Evolutionary conservation across 108 stramenopile species (phyloP), one percentile per base, ranked within the genome.

Genomic region (Chaetoceros tenuissimus): DNA sequence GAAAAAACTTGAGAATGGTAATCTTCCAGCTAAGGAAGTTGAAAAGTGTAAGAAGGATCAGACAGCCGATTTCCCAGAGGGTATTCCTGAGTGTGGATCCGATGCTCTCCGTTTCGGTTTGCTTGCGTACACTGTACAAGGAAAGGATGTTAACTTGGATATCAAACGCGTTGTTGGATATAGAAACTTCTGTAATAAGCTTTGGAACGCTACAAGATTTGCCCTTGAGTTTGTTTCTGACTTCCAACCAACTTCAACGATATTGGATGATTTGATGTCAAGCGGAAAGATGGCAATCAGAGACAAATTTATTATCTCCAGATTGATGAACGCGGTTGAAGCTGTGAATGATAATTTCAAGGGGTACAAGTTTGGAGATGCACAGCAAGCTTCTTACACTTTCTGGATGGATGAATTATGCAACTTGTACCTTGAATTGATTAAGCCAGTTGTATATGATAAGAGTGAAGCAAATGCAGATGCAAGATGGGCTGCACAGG

Each of bases 101-200:
- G 98, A 99, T 77, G 97, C 98, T 25, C 86, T 99, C 26, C 88
- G 98, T 13, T 94, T 99, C 55, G 98, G 98, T 34, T 84, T 99
- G 21, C 74, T 99, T 31, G 92, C 96, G 20, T 99, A 99, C 75
- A 98, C 96, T 44, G 92, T 92, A 18, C 96, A 97, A 77, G 97
- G 97, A 28, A 79, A 95, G 13, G 97, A 99, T 72, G 92, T 99
- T 67, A 99, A 97, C 72, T 80, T 99, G 28, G 97, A 98, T 69
- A 98, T 98, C 77, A 91, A 95, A 51, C 87, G 96, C 46, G 96
- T 99, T 40, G 95, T 98, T 50, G 94, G 94, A 19, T 96, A 97
- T 76, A 84, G 98, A 31, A 74, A 93, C 60, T 99, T 99, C 84
- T 97, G 98, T 63, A 99, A 99, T 88, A 99, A 99, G 77, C 80